Percentiles rank a stretch among this genome's conserved stretches.
Conservation (phyloP, 2,329 filamentous ascomycete genomes). For the Teratosphaeria epicoccoides region DNA sequence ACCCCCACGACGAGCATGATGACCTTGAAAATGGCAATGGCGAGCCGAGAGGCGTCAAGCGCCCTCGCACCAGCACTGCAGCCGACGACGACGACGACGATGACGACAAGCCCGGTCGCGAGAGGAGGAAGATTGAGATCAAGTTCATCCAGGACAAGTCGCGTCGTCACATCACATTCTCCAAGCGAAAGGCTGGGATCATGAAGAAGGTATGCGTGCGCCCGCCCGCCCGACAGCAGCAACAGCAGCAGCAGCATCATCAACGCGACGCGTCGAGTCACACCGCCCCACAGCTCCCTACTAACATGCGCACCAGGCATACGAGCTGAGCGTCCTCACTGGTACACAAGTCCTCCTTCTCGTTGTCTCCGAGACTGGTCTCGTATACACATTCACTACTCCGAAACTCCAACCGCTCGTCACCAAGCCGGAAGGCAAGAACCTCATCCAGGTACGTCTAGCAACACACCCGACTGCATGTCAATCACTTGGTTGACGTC, state of each 20-base stretch:
- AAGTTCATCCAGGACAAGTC: slow-evolving; percentile 99
- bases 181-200: slow-evolving; percentile 98
- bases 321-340: slow-evolving; percentile 92
- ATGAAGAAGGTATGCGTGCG: slow-evolving; percentile 83
- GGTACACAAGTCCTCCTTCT: slow-evolving; percentile 94
- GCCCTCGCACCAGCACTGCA: slow-evolving; percentile 60
- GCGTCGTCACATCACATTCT: slow-evolving; percentile 97
- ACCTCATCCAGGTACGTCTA: slow-evolving; percentile 74
- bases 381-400: slow-evolving; percentile 97
- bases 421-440: slow-evolving; percentile 98
- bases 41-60: slow-evolving; percentile 74
- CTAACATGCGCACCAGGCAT: slow-evolving; percentile 52
- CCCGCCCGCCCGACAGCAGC: slow-evolving; percentile 1
- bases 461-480: not conserved
- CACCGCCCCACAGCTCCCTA: not conserved
- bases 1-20: slow-evolving; percentile 40
- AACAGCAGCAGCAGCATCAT: not conserved
- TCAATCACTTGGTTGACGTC: slow-evolving; percentile 17
- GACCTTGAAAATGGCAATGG: slow-evolving; percentile 57
- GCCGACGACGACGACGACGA: slow-evolving; percentile 90
- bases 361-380: slow-evolving; percentile 91
- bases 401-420: slow-evolving; percentile 96
- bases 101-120: slow-evolving; percentile 93
- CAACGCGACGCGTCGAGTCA: not conserved
- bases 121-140: slow-evolving; percentile 99